Percentiles rank a stretch among this genome's conserved stretches.
These are phyloP conservation scores for Rubus parviflorus DNA, from an alignment of 306 rosid species.

Conservation along the genomic window DNA sequence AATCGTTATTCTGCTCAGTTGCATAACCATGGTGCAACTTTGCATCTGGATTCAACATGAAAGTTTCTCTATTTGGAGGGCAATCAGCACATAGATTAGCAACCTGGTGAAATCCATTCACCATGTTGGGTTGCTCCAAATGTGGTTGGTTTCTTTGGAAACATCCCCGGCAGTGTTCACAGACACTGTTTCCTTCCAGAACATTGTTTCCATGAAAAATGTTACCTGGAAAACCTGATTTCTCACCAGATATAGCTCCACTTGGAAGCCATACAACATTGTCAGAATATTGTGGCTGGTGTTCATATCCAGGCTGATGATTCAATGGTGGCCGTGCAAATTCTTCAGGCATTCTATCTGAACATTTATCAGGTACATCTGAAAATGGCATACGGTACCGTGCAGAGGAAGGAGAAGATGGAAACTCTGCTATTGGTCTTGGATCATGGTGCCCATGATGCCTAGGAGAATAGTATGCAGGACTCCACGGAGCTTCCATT, in stretches of 20 bases:
- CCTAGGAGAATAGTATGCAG: conserved; percentile 89
- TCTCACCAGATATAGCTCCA: conserved; percentile 60
- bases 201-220: conserved; percentile 54
- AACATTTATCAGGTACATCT: conserved; percentile 61
- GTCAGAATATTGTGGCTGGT: conserved; percentile 77
- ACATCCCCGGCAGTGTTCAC: conserved; percentile 69
- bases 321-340: conserved; percentile 57
- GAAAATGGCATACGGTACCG: conserved; percentile 62
- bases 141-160: conserved; percentile 70
- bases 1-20: conserved; percentile 55
- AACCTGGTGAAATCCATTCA: conserved; percentile 57
- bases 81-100: conserved; percentile 60
- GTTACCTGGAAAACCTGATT: conserved; percentile 68
- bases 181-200: conserved; percentile 67
- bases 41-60: conserved; percentile 56
- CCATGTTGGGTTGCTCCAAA: conserved; percentile 54
- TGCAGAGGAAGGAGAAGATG: conserved; percentile 79
- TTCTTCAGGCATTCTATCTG: conserved; percentile 80
- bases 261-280: conserved; percentile 62
- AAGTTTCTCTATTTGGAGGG: conserved; percentile 55
- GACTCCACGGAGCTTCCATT: conserved; percentile 83
- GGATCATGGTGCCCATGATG: conserved; percentile 69
- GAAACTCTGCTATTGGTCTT: conserved; percentile 63
- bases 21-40: conserved; percentile 69
- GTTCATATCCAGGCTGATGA: conserved; percentile 68